A percentile compares a stretch with the other conserved stretches of the same genome.
Conservation (phyloP, 306 rosid species). For the Quercus variabilis region DNA sequence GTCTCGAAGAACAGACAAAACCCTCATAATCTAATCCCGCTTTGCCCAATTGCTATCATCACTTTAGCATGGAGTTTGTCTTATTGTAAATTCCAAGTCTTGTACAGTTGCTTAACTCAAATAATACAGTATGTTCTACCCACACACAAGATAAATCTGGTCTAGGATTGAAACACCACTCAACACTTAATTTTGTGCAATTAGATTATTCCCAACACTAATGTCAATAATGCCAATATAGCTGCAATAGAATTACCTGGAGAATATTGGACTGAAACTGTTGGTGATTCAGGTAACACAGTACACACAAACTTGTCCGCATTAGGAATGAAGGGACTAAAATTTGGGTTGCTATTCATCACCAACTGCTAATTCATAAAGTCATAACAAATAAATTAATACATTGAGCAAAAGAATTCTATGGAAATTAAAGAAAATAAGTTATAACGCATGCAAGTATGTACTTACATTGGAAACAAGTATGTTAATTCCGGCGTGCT, state of each 20-base stretch:
- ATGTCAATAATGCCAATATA: too few species aligned
- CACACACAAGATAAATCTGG: too few species aligned
- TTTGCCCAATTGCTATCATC: too few species aligned
- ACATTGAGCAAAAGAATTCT: not conserved
- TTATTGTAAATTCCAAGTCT: too few species aligned
- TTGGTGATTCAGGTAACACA: constrained; percentile 35
- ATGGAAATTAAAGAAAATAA: not conserved
- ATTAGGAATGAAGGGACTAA: constrained; percentile 17
- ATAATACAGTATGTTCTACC: too few species aligned
- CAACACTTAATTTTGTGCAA: too few species aligned
- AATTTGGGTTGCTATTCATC: constrained; percentile 14
- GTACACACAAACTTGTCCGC: constrained; percentile 47
- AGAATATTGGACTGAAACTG: constrained; percentile 23
- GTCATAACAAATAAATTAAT: not conserved
- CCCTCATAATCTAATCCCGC: too few species aligned
- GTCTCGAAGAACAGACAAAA: too few species aligned
- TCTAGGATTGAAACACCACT: too few species aligned
- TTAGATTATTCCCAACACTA: too few species aligned
- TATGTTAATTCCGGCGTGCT: constrained; percentile 46
- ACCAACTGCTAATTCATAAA: constrained; percentile 23
- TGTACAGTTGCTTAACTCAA: too few species aligned
- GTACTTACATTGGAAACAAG: constrained; percentile 37
- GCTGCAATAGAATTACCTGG: constrained; percentile 24
- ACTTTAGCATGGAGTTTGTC: too few species aligned
- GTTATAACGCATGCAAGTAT: not conserved